Evolutionary conservation across 345 rosid species (phyloP).

Genomic region (Anacardium occidentale): DNA sequence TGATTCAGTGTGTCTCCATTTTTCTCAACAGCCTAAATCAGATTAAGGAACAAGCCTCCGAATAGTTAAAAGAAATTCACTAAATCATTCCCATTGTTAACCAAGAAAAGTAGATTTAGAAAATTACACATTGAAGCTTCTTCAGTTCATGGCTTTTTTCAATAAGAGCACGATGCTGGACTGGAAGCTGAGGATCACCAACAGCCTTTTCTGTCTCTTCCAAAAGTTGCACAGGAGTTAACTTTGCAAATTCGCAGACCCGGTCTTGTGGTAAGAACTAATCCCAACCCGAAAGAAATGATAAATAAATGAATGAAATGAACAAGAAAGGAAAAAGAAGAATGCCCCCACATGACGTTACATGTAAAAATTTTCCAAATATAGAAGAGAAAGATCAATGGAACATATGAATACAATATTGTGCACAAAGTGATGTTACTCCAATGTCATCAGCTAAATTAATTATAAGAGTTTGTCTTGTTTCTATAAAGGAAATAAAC

Average conservation of each 20-base stretch:
- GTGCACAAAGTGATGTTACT: not conserved
- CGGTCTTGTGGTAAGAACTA: conserved; percentile 90
- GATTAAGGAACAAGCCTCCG: conserved; percentile 8
- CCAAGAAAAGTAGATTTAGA: not conserved
- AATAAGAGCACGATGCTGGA: conserved; percentile 68
- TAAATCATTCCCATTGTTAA: conserved; percentile 3
- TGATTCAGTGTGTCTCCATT: conserved; percentile 76
- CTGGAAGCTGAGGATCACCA: conserved; percentile 89
- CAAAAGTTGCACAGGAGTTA: conserved; percentile 85
- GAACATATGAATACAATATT: not conserved
- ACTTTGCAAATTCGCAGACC: conserved; percentile 93
- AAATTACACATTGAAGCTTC: conserved; percentile 54
- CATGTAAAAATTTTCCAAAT: not conserved
- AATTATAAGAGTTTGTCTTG: too few relatives aligned
- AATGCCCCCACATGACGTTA: not conserved
- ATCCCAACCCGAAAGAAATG: not conserved
- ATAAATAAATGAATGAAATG: not conserved
- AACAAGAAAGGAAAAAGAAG: not conserved
- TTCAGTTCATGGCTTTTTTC: conserved; percentile 76
- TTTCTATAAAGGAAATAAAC: too few relatives aligned
- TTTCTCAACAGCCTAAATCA: conserved; percentile 60
- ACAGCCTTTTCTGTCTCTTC: conserved; percentile 98
- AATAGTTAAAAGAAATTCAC: conserved; percentile 4
- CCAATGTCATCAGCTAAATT: not conserved
- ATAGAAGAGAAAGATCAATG: not conserved